These are phyloP conservation scores for Colletotrichum higginsianum DNA, from an alignment of 2,329 filamentous ascomycete genomes.

Conservation along the genomic window DNA sequence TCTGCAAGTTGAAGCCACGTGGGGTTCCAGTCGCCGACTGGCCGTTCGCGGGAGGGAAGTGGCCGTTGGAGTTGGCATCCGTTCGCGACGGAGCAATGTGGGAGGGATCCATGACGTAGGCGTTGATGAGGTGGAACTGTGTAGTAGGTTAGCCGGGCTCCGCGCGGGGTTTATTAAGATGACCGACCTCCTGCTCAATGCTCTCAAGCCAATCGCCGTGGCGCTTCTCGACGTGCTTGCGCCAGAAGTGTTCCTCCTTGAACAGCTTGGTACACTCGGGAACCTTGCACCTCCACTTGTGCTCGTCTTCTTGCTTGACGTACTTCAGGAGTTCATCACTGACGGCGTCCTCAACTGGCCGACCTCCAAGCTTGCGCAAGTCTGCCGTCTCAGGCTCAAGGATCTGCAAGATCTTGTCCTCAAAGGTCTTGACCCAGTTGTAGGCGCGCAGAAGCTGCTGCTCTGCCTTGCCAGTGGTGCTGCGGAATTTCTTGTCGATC, in stretches of 20 bases:
- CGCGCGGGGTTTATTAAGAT: slow-evolving; percentile 3
- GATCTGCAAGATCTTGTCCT: slow-evolving; percentile 95
- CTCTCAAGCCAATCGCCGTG: slow-evolving; percentile 89
- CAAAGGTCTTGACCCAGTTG: slow-evolving; percentile 99
- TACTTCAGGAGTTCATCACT: slow-evolving; percentile 89
- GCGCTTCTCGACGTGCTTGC: slow-evolving; percentile 97
- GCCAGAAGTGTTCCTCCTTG: slow-evolving; percentile 97
- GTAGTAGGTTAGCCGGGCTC: slow-evolving; percentile 50
- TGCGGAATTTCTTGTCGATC: slow-evolving; percentile 81
- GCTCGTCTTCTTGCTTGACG: slow-evolving; percentile 97
- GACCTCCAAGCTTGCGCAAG: slow-evolving; percentile 91
- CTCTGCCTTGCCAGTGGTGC: slow-evolving; percentile 81
- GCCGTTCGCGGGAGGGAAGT: slow-evolving; percentile 86
- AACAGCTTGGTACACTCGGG: slow-evolving; percentile 97
- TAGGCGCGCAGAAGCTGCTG: slow-evolving; percentile 95
- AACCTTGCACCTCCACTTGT: slow-evolving; percentile 96
- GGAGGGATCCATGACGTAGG: slow-evolving; percentile 93
- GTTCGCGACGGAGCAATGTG: slow-evolving; percentile 95
- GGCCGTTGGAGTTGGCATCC: slow-evolving; percentile 94
- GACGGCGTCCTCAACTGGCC: slow-evolving; percentile 86
- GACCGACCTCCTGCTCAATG: slow-evolving; percentile 85
- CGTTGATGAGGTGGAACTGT: slow-evolving; percentile 91
- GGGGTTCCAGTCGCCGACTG: slow-evolving; percentile 87
- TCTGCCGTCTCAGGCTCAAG: slow-evolving; percentile 91
- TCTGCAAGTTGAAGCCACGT: slow-evolving; percentile 89